Evolutionary conservation across 2,329 filamentous ascomycete genomes (phyloP).

Genomic region (Lachnellula cervina): DNA sequence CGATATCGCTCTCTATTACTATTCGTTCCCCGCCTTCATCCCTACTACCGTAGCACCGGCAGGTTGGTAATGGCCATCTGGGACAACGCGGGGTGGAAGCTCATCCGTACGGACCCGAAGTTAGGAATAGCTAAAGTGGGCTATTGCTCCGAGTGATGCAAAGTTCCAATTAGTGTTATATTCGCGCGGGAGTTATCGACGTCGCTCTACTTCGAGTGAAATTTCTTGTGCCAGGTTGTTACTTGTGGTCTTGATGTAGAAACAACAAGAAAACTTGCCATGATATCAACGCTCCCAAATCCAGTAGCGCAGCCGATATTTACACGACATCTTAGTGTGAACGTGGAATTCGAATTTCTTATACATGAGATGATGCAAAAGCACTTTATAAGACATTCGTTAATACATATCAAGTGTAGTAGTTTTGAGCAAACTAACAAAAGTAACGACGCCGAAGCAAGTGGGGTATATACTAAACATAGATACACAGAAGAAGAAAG

Average conservation of each 20-base stretch:
- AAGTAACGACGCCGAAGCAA: neutral
- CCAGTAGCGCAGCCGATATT: constrained; percentile 16
- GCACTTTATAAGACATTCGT: too few relatives aligned
- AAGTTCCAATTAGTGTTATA: neutral
- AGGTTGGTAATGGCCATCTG: too few relatives aligned
- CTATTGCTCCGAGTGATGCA: neutral
- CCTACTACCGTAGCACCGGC: too few relatives aligned
- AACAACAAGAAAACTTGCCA: too few relatives aligned
- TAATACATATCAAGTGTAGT: too few relatives aligned
- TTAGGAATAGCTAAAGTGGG: neutral
- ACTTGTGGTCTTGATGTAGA: neutral
- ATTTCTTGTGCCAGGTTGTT: neutral
- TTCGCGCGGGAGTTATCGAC: too few relatives aligned
- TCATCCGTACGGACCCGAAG: neutral
- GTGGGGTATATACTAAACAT: neutral
- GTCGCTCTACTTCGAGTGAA: neutral
- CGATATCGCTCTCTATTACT: too few relatives aligned
- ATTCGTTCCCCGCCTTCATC: too few relatives aligned
- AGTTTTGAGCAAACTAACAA: neutral
- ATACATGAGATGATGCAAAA: too few relatives aligned
- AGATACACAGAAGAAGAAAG: neutral
- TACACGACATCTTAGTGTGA: neutral
- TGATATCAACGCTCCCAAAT: constrained; percentile 34
- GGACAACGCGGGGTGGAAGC: too few relatives aligned
- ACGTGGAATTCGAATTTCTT: neutral